Base-by-base conservation (phyloP, 768 basidiomycete species). In the Auricularia heimuer region DNA sequence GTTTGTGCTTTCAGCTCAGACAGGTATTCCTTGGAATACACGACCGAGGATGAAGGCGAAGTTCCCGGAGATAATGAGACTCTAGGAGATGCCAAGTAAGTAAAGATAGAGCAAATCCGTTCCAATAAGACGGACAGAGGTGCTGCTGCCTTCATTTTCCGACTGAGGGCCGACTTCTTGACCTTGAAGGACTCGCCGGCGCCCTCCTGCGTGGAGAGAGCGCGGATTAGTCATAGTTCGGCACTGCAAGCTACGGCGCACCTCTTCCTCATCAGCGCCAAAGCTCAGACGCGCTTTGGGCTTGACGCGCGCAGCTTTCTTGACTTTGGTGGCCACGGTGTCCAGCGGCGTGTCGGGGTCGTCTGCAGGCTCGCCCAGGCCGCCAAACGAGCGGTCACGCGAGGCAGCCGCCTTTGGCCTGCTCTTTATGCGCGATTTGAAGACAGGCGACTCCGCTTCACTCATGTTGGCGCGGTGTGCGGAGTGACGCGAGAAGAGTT, bases 1-100 rank as follows among this genome's bases (percentile, higher is more conserved):
- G 90, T 94, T 69, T 80, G 88, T 3, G 91, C 89, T 78, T 88
- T 92, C 54, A 94, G 80, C 72, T 93, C 83, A 39, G 83, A 82
- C 45, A 94, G 80, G 73, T 92, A 84, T 54, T 85, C 86, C 36
- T 84, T 79, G 68, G 88, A 85, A 71, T 94, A 94, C 16, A 79
- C 79, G 0, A 88, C 88, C 1, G 82, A 80, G 24, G 78, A 78
- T 66, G 61, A 39, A 4, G 18, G 47, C 47, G 47, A 18, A 6
- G 47, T 18, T 18, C 11, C 18, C 47, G 47, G 47, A 6, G 21
- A 16, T 18, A 51, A 1, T 1, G 47, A 51, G 11, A 18, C 47
- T 18, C 47, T 51, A 51, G 47, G 10, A 45, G 11, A 45, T 18
- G 44, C 44, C 11, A 1, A 45, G 10, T 45, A 45, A 18, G 11